Conservation (phyloP, 805 yeast species). For the Candida andamanensis region DNA sequence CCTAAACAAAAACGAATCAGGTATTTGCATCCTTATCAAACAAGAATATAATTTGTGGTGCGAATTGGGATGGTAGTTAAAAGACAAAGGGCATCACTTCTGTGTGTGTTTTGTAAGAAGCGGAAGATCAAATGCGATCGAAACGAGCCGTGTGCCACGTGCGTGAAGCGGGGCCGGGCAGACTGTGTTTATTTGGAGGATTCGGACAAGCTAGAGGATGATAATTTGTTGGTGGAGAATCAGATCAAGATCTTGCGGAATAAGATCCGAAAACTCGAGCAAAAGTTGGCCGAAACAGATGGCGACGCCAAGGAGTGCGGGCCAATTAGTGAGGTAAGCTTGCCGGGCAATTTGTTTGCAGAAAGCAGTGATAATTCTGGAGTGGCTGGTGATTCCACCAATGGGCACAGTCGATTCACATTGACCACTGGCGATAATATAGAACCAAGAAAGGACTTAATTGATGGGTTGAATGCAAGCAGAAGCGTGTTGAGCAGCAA, state of each 20-base stretch:
- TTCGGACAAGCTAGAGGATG: slow-evolving; percentile 1
- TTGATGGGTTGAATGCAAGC: too few relatives aligned
- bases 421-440: too few relatives aligned
- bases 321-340: not conserved
- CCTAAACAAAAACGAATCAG: slow-evolving; percentile 12
- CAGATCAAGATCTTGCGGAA: slow-evolving; percentile 5
- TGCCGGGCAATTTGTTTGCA: too few relatives aligned
- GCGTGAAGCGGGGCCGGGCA: slow-evolving; percentile 23
- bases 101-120: slow-evolving; percentile 31
- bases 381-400: too few relatives aligned
- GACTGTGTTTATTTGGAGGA: slow-evolving; percentile 7
- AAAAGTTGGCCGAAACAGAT: not conserved
- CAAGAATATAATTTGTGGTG: not conserved
- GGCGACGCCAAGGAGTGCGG: not conserved
- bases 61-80: slow-evolving; percentile 11
- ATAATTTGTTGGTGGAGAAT: slow-evolving; percentile 1
- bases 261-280: slow-evolving; percentile 3
- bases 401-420: too few relatives aligned
- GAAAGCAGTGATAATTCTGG: too few relatives aligned
- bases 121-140: slow-evolving; percentile 37
- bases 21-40: slow-evolving; percentile 6
- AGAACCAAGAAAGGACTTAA: too few relatives aligned
- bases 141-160: slow-evolving; percentile 31
- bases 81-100: slow-evolving; percentile 26
- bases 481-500: too few relatives aligned